Base-by-base conservation (phyloP, 805 yeast species). In the Myxozyma neglecta region DNA sequence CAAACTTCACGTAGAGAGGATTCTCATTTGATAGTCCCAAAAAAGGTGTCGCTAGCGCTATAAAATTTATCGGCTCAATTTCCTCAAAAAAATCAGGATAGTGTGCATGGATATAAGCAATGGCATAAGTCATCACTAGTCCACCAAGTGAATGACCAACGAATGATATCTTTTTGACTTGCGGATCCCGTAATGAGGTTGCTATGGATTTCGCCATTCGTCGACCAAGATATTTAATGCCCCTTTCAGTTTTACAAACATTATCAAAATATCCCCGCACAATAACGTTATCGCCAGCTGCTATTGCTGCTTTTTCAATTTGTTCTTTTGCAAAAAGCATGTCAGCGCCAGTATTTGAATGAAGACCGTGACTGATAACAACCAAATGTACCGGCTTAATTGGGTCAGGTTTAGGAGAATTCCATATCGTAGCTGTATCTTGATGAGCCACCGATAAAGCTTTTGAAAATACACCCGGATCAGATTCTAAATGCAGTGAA, bases 61-160 rank as follows among this genome's bases (percentile, higher is more conserved):
- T 80, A 69, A 91, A 90, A 72, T 90, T 89, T 18, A 86, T 80
- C 0, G 97, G 97, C 64, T 81, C 79, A 13, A 88, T 78, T 13
- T 76, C 74, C 14, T 81, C 73, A 70, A 93, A 91, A 67, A 91
- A 84, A 69, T 83, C 81, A 0, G 97, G 96, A 62, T 85, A 80
- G 60, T 83, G 72, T 8, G 76, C 72, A 13, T 79, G 81, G 24
- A 94, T 81, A 71, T 90, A 88, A 1, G 93, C 94, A 45, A 94
- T 79, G 1, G 98, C 96, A 80, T 89, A 93, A 0, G 96, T 85
- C 75, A 93, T 97, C 9, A 88, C 88, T 16, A 89, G 83, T 0
- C 99, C 99, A 16, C 99, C 99, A 32, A 94, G 77, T 0, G 98
- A 93, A 74, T 94, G 99, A 1, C 94, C 96, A 20, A 94, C 78